Evolutionary conservation across 78 protist species (phyloP), one percentile per base, ranked within the genome.

Genomic region (Mantamonas sphyraenae): DNA sequence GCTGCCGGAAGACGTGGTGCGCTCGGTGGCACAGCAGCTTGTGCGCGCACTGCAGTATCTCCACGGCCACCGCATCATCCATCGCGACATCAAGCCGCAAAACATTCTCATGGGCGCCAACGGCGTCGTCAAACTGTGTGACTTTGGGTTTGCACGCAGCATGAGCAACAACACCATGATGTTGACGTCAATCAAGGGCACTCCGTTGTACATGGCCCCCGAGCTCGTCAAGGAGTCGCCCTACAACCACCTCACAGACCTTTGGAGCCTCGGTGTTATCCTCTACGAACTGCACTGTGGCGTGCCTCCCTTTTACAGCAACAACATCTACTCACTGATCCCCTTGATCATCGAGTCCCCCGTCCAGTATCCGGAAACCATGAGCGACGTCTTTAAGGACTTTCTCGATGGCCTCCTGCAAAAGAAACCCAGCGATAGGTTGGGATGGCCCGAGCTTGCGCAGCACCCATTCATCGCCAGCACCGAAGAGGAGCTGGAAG

Each of bases 141-240:
- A 93, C 76, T 93, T 93, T 73, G 93, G 93, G 3, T 87, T 82
- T 65, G 92, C 96, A 0, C 75, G 84, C 3, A 71, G 82, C 17
- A 69, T 86, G 74, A 64, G 85, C 3, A 17, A 42, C 53, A 71
- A 74, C 38, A 79, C 91, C 22, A 59, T 74, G 24, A 71, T 80
- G 59, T 61, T 92, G 24, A 83, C 97, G n/a, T 78, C 90, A 4
- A 71, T 92, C 79, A 92, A 92, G 59, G 91, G 53, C 16, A 89
- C 97, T 2, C 97, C 97, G 24, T 74, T 92, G 59, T 92, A 92
- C 77, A 89, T 89, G 92, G 89, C 93, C 8, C 96, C 96, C 8
- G 96, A 92, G 61, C 78, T 92, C 17, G 90, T 92, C 30, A 79
- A 83, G 34, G 91, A 85, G 74, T 77, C 66, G 73, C 96, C 96